A percentile compares a stretch with the other conserved stretches of the same genome.
phyloP scores from a whole-genome alignment of 257 asterid species.

The Ballota nigra region DNA sequence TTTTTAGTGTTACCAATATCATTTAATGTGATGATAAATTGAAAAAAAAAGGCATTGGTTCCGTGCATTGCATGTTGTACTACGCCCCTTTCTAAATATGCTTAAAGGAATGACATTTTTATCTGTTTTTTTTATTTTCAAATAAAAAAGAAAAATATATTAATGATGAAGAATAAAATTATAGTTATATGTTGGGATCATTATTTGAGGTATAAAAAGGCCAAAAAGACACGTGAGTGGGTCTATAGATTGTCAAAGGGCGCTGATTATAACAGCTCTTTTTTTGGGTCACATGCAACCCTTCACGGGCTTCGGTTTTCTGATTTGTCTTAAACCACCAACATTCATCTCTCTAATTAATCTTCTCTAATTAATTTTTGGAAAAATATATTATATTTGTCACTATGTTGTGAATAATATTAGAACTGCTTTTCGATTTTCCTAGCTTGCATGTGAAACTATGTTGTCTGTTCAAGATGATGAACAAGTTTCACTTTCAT shows the following conservation, averaged over 20 bases:
- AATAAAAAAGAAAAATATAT: not conserved
- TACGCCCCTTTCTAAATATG: not conserved
- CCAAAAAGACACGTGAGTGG: constrained; percentile 73
- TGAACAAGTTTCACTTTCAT: too few species aligned
- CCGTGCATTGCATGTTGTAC: constrained; percentile 17
- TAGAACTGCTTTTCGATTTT: too few species aligned
- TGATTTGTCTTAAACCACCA: constrained; percentile 51
- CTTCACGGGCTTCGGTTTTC: constrained; percentile 74
- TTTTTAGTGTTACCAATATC: not conserved
- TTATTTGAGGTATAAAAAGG: constrained; percentile 12
- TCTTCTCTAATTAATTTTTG: not conserved
- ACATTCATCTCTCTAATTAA: constrained; percentile 1
- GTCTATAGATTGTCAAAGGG: constrained; percentile 55
- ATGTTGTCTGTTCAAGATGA: too few species aligned
- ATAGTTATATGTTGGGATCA: constrained; percentile 14
- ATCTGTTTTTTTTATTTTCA: not conserved
- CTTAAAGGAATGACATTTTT: not conserved
- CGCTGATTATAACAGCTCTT: constrained; percentile 76
- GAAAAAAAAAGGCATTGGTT: not conserved
- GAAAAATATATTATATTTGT: not conserved
- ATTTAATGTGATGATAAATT: too few species aligned
- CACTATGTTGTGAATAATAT: not conserved
- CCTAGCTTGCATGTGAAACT: too few species aligned
- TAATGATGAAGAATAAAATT: not conserved
- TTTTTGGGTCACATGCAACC: constrained; percentile 78